Conservation (phyloP, 345 rosid species). For the Arabidopsis suecica region DNA sequence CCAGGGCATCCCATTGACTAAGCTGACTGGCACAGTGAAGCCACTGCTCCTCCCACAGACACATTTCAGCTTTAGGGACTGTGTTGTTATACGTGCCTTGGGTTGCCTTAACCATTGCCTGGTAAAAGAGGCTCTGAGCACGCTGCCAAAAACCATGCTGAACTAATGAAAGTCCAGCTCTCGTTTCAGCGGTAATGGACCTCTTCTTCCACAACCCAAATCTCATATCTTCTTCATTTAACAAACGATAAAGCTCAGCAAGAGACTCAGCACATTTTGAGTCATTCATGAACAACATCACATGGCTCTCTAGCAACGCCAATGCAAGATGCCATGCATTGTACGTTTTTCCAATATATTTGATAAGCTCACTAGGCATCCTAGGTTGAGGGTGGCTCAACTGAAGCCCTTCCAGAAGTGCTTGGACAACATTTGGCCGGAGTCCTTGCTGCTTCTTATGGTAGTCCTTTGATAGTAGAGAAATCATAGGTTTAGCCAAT, state of each 20-base stretch:
- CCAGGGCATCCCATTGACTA: slow-evolving; percentile 98
- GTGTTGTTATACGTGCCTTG: slow-evolving; percentile 96
- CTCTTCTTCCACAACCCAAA: slow-evolving; percentile 98
- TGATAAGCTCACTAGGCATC: slow-evolving; percentile 98
- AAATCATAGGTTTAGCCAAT: slow-evolving; percentile 89
- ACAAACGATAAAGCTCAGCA: slow-evolving; percentile 93
- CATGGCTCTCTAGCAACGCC: slow-evolving; percentile 95
- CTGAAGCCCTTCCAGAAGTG: slow-evolving; percentile 96
- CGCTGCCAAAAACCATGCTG: slow-evolving; percentile 99
- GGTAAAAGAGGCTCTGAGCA: slow-evolving; percentile 89
- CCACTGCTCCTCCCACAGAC: slow-evolving; percentile 99
- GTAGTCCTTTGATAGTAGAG: slow-evolving; percentile 86
- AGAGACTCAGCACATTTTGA: slow-evolving; percentile 92
- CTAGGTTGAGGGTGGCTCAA: slow-evolving; percentile 99
- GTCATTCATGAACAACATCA: slow-evolving; percentile 86
- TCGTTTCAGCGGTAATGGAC: slow-evolving; percentile 91
- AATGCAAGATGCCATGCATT: slow-evolving; percentile 98
- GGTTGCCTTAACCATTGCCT: slow-evolving; percentile 99
- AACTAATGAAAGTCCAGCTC: slow-evolving; percentile 94
- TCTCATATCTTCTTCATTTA: slow-evolving; percentile 99
- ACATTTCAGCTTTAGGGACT: slow-evolving; percentile 99
- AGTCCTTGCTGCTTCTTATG: slow-evolving; percentile 95
- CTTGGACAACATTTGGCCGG: slow-evolving; percentile 99
- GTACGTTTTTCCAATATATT: slow-evolving; percentile 93
- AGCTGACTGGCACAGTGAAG: slow-evolving; percentile 91